A percentile compares a stretch with the other conserved stretches of the same genome.
Conservation (phyloP, 148 eudicot genomes). For the Rheum nobile region DNA sequence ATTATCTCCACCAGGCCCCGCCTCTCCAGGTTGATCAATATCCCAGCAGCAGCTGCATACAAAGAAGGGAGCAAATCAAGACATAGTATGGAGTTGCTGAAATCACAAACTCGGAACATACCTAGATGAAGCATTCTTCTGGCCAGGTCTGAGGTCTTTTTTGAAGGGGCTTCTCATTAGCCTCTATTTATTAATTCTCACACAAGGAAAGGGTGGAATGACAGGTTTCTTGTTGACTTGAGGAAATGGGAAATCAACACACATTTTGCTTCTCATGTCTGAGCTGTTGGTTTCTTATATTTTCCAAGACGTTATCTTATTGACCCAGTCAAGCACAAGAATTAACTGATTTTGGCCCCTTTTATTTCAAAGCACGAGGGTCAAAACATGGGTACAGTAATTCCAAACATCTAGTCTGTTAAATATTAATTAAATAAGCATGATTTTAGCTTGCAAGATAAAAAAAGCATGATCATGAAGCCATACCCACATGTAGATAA, state of each 20-base stretch:
- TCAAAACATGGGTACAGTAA: too few species aligned
- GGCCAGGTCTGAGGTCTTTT: not conserved
- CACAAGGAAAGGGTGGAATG: not conserved
- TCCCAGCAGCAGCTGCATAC: conserved; percentile 13
- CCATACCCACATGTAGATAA: too few species aligned
- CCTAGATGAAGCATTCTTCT: not conserved
- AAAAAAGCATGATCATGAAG: too few species aligned
- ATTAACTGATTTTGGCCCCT: not conserved
- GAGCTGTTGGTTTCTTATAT: not conserved
- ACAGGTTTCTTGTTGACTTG: not conserved
- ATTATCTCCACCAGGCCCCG: conserved; percentile 16
- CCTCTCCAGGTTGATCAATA: conserved; percentile 16
- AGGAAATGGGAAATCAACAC: conserved; percentile 3
- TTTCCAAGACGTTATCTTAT: not conserved
- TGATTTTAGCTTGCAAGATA: too few species aligned
- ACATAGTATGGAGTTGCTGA: not conserved
- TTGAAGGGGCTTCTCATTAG: not conserved
- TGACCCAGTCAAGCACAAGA: conserved; percentile 3
- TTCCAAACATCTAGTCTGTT: too few species aligned
- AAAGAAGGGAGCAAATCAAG: not conserved
- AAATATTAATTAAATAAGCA: too few species aligned
- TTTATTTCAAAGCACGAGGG: too few species aligned
- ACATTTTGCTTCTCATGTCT: not conserved
- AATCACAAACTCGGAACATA: not conserved
- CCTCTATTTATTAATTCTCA: not conserved